Evolutionary conservation across 495 filamentous ascomycete species (phyloP).

Genomic region (Massariosphaeria phaeospora): DNA sequence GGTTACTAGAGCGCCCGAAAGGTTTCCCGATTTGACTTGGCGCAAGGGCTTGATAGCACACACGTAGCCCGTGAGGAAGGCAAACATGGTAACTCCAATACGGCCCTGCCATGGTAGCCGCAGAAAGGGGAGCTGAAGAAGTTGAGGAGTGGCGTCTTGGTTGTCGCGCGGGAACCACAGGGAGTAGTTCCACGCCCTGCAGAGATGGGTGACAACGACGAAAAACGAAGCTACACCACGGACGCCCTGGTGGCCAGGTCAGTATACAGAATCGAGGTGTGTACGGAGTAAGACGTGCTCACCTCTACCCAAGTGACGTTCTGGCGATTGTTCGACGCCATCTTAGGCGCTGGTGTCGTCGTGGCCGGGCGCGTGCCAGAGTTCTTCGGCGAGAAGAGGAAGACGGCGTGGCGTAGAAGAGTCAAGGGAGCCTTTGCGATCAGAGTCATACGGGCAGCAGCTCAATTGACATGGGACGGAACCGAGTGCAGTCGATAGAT

Average conservation of each 20-base stretch:
- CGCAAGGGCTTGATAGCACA: conserved; percentile 63
- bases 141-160: conserved; percentile 45
- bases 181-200: conserved; percentile 54
- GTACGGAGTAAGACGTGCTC: background rate
- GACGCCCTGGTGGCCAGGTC: conserved; percentile 42
- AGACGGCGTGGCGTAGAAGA: background rate
- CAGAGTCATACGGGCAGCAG: conserved; percentile 10
- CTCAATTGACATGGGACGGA: background rate
- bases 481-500: background rate
- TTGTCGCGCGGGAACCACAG: conserved; percentile 53
- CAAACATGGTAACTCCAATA: conserved; percentile 61
- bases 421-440: background rate
- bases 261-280: background rate
- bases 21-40: conserved; percentile 52
- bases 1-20: conserved; percentile 49
- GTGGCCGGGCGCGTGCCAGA: background rate
- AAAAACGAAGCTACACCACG: conserved; percentile 60
- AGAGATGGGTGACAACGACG: conserved; percentile 60
- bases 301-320: conserved; percentile 67
- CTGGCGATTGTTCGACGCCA: conserved; percentile 39
- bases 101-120: conserved; percentile 60
- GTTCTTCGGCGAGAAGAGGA: background rate
- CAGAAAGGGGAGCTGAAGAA: conserved; percentile 57
- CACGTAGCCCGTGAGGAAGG: conserved; percentile 63
- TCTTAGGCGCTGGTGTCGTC: background rate